A percentile compares a stretch with the other conserved stretches of the same genome.
Conservation (phyloP, 164 flowering plant species). For the Echeveria elegans region DNA sequence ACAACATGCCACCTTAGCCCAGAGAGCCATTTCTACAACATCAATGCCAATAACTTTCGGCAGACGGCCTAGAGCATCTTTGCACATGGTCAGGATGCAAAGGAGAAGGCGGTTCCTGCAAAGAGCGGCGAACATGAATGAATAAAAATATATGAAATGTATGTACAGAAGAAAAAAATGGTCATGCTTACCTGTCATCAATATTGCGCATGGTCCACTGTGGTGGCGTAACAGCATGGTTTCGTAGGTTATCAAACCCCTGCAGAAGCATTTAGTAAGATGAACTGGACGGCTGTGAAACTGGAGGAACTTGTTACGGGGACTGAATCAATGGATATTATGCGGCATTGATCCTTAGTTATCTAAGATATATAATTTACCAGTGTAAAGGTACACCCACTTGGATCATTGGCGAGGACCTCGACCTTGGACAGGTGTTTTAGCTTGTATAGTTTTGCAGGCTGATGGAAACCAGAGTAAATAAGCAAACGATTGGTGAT, state of each 20-base stretch:
- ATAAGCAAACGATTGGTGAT: background rate
- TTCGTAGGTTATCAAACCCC: slow-evolving; percentile 12
- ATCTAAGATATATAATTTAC: slow-evolving; percentile 30
- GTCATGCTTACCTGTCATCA: slow-evolving; percentile 7
- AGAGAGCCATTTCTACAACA: slow-evolving; percentile 99
- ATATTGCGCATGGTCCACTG: slow-evolving; percentile 14
- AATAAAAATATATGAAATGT: background rate
- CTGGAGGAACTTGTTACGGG: background rate
- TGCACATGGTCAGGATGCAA: slow-evolving; percentile 73
- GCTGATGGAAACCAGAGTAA: slow-evolving; percentile 26
- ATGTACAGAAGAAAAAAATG: background rate
- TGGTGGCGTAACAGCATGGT: slow-evolving; percentile 11
- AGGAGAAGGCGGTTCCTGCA: slow-evolving; percentile 84
- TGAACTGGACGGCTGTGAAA: background rate
- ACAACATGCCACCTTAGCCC: slow-evolving; percentile 77
- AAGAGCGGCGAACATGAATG: slow-evolving; percentile 4
- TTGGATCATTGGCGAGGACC: slow-evolving; percentile 81
- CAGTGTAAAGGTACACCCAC: slow-evolving; percentile 92
- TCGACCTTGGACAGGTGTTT: slow-evolving; percentile 98
- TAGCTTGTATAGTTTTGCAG: slow-evolving; percentile 91
- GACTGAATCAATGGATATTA: background rate
- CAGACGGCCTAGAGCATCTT: slow-evolving; percentile 73
- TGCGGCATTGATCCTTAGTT: background rate
- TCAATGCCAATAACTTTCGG: slow-evolving; percentile 98
- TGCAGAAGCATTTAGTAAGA: slow-evolving; percentile 8